These are phyloP conservation scores for Aspergillus nidulans DNA, from an alignment of 495 filamentous ascomycete genomes.

Conservation along the genomic window DNA sequence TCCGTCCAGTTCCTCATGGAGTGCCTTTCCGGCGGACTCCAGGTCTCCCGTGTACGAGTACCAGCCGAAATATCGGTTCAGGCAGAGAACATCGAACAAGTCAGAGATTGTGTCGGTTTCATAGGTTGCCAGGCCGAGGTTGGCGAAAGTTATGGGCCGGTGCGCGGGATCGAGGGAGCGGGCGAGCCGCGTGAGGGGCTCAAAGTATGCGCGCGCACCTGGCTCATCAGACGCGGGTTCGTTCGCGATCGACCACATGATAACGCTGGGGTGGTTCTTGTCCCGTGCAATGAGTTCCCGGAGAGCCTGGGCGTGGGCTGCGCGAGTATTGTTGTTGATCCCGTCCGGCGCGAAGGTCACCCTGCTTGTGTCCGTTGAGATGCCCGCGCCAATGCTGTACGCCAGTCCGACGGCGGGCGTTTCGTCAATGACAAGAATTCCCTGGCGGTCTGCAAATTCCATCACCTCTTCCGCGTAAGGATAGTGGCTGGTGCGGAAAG, in stretches of 20 bases:
- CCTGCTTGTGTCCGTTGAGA: neutral
- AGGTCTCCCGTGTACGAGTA: neutral
- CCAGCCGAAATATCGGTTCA: slow-evolving; percentile 3
- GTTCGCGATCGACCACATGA: neutral
- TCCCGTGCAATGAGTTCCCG: neutral
- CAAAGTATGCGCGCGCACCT: neutral
- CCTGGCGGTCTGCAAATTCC: slow-evolving; percentile 13
- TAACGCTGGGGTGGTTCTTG: neutral
- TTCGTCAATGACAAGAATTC: slow-evolving; percentile 1
- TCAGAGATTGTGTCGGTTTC: neutral
- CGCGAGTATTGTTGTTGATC: neutral
- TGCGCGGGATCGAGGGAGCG: neutral
- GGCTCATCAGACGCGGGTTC: neutral
- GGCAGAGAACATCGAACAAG: slow-evolving; percentile 1
- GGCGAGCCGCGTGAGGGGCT: neutral
- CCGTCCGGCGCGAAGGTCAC: neutral
- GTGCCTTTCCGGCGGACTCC: neutral
- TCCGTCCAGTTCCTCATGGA: neutral
- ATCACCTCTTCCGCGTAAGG: slow-evolving; percentile 23
- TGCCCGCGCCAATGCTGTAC: neutral
- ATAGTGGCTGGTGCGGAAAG: slow-evolving; percentile 23
- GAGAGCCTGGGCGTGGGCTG: neutral
- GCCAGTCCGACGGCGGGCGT: neutral
- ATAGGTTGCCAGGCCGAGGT: neutral
- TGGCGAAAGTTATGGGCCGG: neutral